Percentiles rank a stretch among this genome's conserved stretches.
Conservation (phyloP, 495 filamentous ascomycete genomes). For the Alectoria sarmentosa region DNA sequence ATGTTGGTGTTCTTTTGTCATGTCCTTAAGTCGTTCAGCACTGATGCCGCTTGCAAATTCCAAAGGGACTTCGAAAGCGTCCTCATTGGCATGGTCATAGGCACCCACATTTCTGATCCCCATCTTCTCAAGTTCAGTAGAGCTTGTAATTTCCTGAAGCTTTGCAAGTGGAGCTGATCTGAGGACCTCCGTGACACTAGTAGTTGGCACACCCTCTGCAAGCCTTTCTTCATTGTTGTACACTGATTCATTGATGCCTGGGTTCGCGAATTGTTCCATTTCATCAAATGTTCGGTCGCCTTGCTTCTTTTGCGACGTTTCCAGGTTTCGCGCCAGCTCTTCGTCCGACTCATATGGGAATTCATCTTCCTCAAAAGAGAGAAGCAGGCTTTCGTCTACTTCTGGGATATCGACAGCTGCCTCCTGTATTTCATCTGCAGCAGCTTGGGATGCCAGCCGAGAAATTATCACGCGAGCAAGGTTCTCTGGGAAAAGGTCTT, state of each 20-base stretch:
- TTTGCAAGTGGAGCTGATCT: slow-evolving; percentile 3
- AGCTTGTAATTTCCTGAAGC: slow-evolving; percentile 14
- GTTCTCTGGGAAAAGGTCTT: slow-evolving; percentile 73
- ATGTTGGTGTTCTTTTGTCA: slow-evolving; percentile 5
- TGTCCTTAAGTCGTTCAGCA: slow-evolving; percentile 17
- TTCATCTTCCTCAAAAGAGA: slow-evolving; percentile 40
- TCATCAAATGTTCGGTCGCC: slow-evolving; percentile 23
- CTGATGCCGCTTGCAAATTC: slow-evolving; percentile 24
- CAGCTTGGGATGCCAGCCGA: slow-evolving; percentile 14
- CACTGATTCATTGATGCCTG: slow-evolving; percentile 19
- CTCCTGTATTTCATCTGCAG: slow-evolving; percentile 12
- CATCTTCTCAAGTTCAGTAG: slow-evolving; percentile 23
- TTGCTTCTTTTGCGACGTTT: slow-evolving; percentile 25
- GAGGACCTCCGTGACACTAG: neutral
- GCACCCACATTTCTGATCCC: slow-evolving; percentile 25
- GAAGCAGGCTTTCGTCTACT: slow-evolving; percentile 44
- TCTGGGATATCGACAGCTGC: slow-evolving; percentile 29
- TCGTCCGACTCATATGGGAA: slow-evolving; percentile 50
- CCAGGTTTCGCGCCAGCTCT: slow-evolving; percentile 28
- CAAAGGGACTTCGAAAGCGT: slow-evolving; percentile 29
- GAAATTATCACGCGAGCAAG: slow-evolving; percentile 30
- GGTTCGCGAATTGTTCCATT: slow-evolving; percentile 21
- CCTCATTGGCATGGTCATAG: slow-evolving; percentile 20
- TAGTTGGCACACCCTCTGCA: slow-evolving; percentile 10
- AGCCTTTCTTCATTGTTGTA: slow-evolving; percentile 23